These are phyloP conservation scores for Erigeron canadensis DNA, from an alignment of 129 eudicot genomes.

Conservation along the genomic window DNA sequence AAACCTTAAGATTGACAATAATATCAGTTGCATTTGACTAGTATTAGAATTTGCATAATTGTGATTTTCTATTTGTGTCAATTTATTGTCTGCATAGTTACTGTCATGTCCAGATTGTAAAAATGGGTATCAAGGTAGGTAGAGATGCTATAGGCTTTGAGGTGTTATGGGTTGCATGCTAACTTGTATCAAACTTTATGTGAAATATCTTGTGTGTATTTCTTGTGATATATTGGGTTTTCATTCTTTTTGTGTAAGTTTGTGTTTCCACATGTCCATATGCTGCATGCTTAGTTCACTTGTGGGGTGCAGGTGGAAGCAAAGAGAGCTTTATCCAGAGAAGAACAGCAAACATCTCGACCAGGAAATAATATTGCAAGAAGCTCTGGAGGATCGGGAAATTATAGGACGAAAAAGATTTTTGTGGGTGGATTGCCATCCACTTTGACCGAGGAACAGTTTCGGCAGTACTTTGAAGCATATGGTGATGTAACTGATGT, in stretches of 20 bases:
- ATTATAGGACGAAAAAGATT: slow-evolving; percentile 59
- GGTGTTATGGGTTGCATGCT: no score
- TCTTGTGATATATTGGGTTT: not conserved
- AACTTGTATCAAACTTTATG: no score
- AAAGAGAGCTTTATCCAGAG: slow-evolving; percentile 64
- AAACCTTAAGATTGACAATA: no score
- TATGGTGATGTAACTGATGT: slow-evolving; percentile 47
- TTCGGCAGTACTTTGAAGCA: slow-evolving; percentile 44
- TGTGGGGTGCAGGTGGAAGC: slow-evolving; percentile 56
- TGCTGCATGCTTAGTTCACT: not conserved
- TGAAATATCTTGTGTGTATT: no score
- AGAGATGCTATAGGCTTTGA: no score
- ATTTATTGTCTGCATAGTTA: no score
- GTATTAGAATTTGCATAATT: not conserved
- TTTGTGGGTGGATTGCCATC: slow-evolving; percentile 76
- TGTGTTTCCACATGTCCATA: not conserved
- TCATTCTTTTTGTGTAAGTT: not conserved
- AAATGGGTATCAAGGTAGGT: no score
- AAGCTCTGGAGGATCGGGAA: slow-evolving; percentile 37
- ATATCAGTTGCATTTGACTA: not conserved
- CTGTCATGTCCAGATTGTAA: no score
- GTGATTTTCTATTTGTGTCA: not conserved
- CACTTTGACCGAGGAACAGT: slow-evolving; percentile 47
- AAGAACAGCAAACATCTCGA: slow-evolving; percentile 43
- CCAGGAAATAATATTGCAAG: slow-evolving; percentile 41